Percentiles rank a stretch among this genome's conserved stretches.
phyloP scores from a whole-genome alignment of 495 filamentous ascomycete species.

The Amphirosellinia nigrospora region DNA sequence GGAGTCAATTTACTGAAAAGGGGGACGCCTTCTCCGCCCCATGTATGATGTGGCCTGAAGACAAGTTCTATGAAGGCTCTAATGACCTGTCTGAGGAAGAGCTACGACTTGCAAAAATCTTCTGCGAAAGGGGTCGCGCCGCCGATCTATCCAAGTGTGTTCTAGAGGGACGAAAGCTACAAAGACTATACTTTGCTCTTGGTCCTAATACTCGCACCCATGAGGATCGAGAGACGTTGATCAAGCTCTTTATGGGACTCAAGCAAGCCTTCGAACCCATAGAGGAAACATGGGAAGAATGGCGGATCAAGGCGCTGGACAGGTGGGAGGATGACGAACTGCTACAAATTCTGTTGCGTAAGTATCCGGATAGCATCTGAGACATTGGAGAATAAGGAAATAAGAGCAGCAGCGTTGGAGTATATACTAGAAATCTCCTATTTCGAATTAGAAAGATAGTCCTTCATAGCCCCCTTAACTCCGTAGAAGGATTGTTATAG shows the following conservation, averaged over 20 bases:
- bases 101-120: slow-evolving; percentile 38
- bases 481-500: too few species aligned
- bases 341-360: slow-evolving; percentile 25
- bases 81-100: slow-evolving; percentile 47
- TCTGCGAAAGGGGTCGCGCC: slow-evolving; percentile 39
- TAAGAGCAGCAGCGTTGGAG: too few species aligned
- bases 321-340: slow-evolving; percentile 2
- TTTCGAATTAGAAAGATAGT: too few species aligned
- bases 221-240: neutral
- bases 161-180: slow-evolving; percentile 1
- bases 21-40: slow-evolving; percentile 50
- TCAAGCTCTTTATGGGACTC: slow-evolving; percentile 14
- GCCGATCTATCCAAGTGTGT: slow-evolving; percentile 28
- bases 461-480: too few species aligned
- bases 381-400: too few species aligned
- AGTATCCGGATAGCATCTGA: too few species aligned
- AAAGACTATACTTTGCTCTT: slow-evolving; percentile 17
- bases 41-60: slow-evolving; percentile 50
- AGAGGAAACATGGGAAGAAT: slow-evolving; percentile 14
- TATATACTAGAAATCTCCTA: too few species aligned
- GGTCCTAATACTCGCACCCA: neutral
- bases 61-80: slow-evolving; percentile 46
- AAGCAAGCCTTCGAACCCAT: slow-evolving; percentile 12
- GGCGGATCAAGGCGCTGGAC: neutral
- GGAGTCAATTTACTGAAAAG: slow-evolving; percentile 44